Conservation (phyloP, 768 basidiomycete genomes). For the Leccinum rimulosum region DNA sequence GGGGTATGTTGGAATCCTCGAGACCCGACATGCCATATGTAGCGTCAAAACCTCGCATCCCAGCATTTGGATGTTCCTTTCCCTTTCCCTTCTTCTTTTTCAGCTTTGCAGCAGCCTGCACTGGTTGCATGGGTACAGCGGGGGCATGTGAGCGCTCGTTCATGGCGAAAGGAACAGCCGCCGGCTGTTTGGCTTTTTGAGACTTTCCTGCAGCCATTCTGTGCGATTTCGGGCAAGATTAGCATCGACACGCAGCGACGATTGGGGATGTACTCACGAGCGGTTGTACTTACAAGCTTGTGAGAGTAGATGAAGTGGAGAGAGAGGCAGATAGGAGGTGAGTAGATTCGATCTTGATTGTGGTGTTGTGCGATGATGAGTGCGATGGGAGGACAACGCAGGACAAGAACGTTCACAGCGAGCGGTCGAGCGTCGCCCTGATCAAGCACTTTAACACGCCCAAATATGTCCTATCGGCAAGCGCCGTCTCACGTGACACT, state of each 20-base stretch:
- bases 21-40: slow-evolving; percentile 26
- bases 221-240: slow-evolving; percentile 15
- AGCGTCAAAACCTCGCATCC: slow-evolving; percentile 15
- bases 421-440: slow-evolving; percentile 19
- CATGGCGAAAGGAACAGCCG: slow-evolving; percentile 4
- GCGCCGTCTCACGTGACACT: slow-evolving; percentile 30
- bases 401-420: slow-evolving; percentile 15
- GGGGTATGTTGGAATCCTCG: slow-evolving; percentile 18
- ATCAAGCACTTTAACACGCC: slow-evolving; percentile 32
- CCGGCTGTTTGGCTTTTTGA: slow-evolving; percentile 25
- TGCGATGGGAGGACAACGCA: slow-evolving; percentile 18
- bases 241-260: slow-evolving; percentile 5
- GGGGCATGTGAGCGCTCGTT: slow-evolving; percentile 8
- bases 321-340: background rate
- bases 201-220: slow-evolving; percentile 32
- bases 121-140: slow-evolving; percentile 8
- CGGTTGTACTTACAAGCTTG: slow-evolving; percentile 4
- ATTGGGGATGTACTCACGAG: slow-evolving; percentile 13
- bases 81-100: slow-evolving; percentile 49
- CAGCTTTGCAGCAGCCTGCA: slow-evolving; percentile 25
- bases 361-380: slow-evolving; percentile 20
- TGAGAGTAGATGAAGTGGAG: background rate
- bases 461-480: slow-evolving; percentile 30
- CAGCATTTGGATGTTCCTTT: slow-evolving; percentile 20
- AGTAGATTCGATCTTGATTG: slow-evolving; percentile 16